Evolutionary conservation across 805 yeast genomes (phyloP), one percentile per base, ranked within the genome.

Genomic region (Yarrowia yakushimensis): DNA sequence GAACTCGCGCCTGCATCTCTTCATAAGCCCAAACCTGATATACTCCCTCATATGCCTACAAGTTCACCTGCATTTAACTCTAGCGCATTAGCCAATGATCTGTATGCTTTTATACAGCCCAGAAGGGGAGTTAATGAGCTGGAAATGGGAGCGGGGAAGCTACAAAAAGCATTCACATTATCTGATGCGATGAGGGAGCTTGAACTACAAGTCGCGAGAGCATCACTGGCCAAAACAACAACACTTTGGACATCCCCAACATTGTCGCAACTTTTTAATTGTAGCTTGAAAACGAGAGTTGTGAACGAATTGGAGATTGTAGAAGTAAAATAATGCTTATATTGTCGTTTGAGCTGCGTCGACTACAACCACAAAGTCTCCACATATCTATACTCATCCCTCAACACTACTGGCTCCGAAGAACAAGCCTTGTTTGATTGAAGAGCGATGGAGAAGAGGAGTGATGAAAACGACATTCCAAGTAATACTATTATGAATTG

Each of bases 401-500:
- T 6, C 36, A 45, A 45, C 52, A 45, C 52, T 45, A 45, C 52
- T 45, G 52, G 52, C 52, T 28, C 23, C 17, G 36, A 30, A 9
- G 10, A 28, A 9, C 3, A 15, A 45, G 30, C 36, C 28, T 30
- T 28, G 30, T 23, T 25, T 30, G 36, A 25, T 17, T 30, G 36
- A n/a, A n/a, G n/a, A n/a, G n/a, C n/a, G 25, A 13, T 15, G 33
- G 33, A 20, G 2, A 2, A 3, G 27, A 30, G 23, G 18, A 45
- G 18, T 5, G 18, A 10, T 3, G 8, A 4, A 28, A 5, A 2
- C 0, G 7, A 11, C 5, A n/a, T 6, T 7, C 22, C 22, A 17
- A 7, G 4, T 0, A 15, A 9, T 4, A n/a, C 6, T 7, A 12
- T n/a, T 18, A 8, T 0, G 11, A n/a, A 25, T 12, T 20, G 17